Percentiles rank a stretch among this genome's conserved stretches.
Evolutionary conservation across 176 grass and related monocot species (phyloP).

Genomic region (Lolium multiflorum): DNA sequence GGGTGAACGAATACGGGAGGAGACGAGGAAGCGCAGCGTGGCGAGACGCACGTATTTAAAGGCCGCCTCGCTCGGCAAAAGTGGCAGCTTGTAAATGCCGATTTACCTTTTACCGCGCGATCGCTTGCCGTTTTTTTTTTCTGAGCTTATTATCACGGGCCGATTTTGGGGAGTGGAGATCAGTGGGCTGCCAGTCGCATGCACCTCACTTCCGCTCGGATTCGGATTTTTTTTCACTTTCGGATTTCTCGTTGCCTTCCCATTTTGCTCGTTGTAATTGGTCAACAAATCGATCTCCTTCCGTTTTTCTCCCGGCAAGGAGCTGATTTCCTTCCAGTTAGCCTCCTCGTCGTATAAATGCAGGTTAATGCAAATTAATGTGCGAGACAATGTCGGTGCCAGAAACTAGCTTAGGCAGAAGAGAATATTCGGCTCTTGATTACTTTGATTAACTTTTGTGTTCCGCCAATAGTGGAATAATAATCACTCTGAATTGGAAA

Average conservation of each 20-base stretch:
- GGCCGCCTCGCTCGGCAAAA: background rate
- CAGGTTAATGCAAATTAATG: background rate
- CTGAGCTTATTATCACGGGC: background rate
- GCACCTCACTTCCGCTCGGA: background rate
- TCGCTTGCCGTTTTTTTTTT: background rate
- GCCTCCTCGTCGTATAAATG: background rate
- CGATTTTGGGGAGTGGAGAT: background rate
- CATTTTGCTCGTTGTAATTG: background rate
- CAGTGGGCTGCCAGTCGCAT: background rate
- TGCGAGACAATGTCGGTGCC: background rate
- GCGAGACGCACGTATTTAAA: conserved; percentile 3
- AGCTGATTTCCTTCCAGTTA: background rate
- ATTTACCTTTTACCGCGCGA: conserved; percentile 19
- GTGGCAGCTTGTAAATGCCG: background rate
- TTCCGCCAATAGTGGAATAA: too few species aligned
- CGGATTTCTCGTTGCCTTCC: background rate
- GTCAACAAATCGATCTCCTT: background rate
- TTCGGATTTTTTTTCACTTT: background rate
- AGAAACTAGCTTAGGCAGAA: background rate
- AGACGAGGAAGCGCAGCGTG: background rate
- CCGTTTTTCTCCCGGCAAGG: background rate
- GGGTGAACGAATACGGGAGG: background rate
- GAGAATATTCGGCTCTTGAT: background rate
- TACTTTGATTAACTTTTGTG: background rate
- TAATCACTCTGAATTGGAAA: too few species aligned